Evolutionary conservation across 768 basidiomycete genomes (phyloP).

Genomic region (Lactifluus subvellereus): DNA sequence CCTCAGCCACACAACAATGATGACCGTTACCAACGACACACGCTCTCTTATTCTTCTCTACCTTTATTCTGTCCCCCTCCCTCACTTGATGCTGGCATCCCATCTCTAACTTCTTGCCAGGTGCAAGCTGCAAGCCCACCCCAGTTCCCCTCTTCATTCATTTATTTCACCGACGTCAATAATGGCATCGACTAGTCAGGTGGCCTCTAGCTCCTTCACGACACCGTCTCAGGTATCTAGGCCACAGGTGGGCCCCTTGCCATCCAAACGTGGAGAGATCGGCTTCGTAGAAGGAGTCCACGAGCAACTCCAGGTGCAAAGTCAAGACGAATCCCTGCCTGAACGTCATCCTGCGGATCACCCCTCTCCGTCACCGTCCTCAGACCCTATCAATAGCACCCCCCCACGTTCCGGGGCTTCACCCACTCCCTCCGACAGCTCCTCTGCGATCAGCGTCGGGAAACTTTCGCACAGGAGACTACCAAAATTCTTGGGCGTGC

Average conservation of each 20-base stretch:
- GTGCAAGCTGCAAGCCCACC: slow-evolving; percentile 34
- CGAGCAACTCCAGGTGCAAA: slow-evolving; percentile 21
- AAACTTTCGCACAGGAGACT: slow-evolving; percentile 34
- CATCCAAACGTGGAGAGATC: slow-evolving; percentile 60
- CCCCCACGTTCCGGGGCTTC: neutral
- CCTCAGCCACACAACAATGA: neutral
- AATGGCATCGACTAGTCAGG: slow-evolving; percentile 31
- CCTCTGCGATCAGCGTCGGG: slow-evolving; percentile 29
- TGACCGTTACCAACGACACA: neutral
- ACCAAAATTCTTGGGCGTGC: slow-evolving; percentile 40
- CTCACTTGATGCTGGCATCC: slow-evolving; percentile 22
- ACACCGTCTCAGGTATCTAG: slow-evolving; percentile 30
- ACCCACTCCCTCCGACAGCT: slow-evolving; percentile 14
- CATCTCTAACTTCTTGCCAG: slow-evolving; percentile 34
- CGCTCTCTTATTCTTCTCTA: neutral
- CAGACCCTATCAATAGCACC: neutral
- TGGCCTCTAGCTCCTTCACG: slow-evolving; percentile 14
- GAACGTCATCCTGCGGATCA: slow-evolving; percentile 47
- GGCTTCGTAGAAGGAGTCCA: slow-evolving; percentile 47
- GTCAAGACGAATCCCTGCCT: slow-evolving; percentile 31
- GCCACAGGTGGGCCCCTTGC: slow-evolving; percentile 56
- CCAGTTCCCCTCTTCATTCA: slow-evolving; percentile 7
- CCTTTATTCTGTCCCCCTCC: neutral
- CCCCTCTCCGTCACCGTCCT: slow-evolving; percentile 20
- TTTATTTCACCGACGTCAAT: neutral